Conservation (phyloP, 2,329 filamentous ascomycete species). For the Cercospora nicotianae region DNA sequence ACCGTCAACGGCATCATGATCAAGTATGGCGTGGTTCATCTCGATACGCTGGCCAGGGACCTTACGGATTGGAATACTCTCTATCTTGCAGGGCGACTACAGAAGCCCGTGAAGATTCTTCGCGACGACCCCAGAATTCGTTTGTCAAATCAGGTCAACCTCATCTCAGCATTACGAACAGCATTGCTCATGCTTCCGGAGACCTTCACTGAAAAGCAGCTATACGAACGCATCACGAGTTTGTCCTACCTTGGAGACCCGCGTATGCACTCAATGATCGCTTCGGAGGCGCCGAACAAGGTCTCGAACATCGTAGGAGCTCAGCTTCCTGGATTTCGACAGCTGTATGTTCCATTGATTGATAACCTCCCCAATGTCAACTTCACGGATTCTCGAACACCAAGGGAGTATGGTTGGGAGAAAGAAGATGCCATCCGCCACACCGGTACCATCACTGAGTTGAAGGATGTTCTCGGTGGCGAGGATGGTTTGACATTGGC, state of each 20-base stretch:
- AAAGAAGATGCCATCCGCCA: constrained; percentile 42
- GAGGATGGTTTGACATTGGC: constrained; percentile 68
- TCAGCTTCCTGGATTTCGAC: constrained; percentile 87
- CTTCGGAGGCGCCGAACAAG: constrained; percentile 78
- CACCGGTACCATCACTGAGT: constrained; percentile 48
- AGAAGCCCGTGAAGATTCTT: constrained; percentile 97
- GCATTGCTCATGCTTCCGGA: constrained; percentile 83
- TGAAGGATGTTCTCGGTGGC: constrained; percentile 53
- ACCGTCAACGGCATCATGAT: constrained; percentile 93
- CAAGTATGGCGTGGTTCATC: constrained; percentile 96
- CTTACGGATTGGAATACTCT: constrained; percentile 89
- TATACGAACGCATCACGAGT: constrained; percentile 88
- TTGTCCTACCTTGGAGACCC: constrained; percentile 94
- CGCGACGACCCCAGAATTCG: constrained; percentile 90
- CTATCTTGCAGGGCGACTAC: constrained; percentile 92
- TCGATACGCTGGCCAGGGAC: constrained; percentile 84
- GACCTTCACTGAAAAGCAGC: constrained; percentile 78
- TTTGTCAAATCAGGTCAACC: constrained; percentile 91
- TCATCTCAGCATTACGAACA: constrained; percentile 86
- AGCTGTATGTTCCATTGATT: constrained; percentile 85
- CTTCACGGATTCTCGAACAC: constrained; percentile 67
- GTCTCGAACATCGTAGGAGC: constrained; percentile 91
- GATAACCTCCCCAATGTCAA: constrained; percentile 84
- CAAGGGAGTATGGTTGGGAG: constrained; percentile 43
- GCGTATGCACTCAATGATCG: constrained; percentile 77